Evolutionary conservation across 306 rosid species (phyloP), one percentile per base, ranked within the genome.

Genomic region (Crataegus laevigata): DNA sequence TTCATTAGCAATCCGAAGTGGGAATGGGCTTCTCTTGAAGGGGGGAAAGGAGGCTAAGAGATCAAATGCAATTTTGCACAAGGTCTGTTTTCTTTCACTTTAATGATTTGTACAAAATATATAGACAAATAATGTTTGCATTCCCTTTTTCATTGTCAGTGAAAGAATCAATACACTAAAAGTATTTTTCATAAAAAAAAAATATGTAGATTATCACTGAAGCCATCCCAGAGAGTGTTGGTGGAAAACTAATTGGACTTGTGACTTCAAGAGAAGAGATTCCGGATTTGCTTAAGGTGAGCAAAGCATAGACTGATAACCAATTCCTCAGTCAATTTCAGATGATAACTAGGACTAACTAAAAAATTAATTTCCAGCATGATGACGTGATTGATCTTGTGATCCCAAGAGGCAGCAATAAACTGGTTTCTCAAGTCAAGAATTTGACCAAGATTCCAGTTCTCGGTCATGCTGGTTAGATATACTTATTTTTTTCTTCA

Each of bases 1-100:
- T 81, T 90, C 98, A 60, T 86, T 94, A 85, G 99, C 99, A 42
- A 88, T 94, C 51, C 89, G 96, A 54, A 92, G 99, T 79, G 99
- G 99, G 58, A 94, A 94, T 69, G 99, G 98, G 55, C 98, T 94
- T 86, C 96, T 94, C 74, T 82, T 94, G 85, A 92, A 94, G 84
- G 99, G 99, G 72, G 99, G 99, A 80, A 94, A 94, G 91, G 99
- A 94, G 84, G 98, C 99, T 70, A 94, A 76, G 80, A 93, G 91
- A 84, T 94, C 99, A 65, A 94, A 94, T 83, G 91, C 91, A 72
- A 81, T 92, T 78, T 85, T 94, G 76, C 97, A 94, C 88, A 89
- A 92, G 89, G 99, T 92, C 68, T 61, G 78, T 68, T 78, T 68
- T 73, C 78, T 69, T 76, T 60, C 72, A 58, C 43, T 73, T 69